Percentiles rank a stretch among this genome's conserved stretches.
Conservation (phyloP, 176 grass and related monocot species). For the Eragrostis nindensis region DNA sequence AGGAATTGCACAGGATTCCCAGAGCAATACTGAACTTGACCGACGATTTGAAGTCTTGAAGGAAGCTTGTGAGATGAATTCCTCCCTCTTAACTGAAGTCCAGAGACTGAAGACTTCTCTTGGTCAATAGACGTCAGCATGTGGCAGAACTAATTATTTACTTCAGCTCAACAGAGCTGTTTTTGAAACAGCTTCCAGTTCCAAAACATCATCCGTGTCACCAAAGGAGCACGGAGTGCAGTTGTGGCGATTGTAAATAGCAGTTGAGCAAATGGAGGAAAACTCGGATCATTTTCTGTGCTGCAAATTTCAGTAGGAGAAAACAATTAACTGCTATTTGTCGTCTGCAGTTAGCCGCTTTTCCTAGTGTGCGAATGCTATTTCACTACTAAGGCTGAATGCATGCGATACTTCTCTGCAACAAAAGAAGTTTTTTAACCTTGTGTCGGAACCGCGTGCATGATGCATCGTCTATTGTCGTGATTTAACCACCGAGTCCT, state of each 20-base stretch:
- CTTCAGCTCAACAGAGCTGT: too few relatives aligned
- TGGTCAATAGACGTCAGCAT: conserved; percentile 30
- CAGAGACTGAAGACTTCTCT: conserved; percentile 56
- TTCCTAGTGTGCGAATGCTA: not conserved
- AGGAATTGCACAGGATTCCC: conserved; percentile 50
- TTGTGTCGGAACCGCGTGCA: not conserved
- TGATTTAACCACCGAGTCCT: too few relatives aligned
- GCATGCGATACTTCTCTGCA: not conserved
- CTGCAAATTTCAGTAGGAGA: not conserved
- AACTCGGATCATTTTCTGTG: not conserved
- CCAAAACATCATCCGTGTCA: not conserved
- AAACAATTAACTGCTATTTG: not conserved
- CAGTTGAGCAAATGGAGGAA: not conserved
- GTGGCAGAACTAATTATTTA: not conserved
- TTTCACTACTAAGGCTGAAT: not conserved
- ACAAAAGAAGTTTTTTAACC: too few relatives aligned
- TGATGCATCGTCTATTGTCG: not conserved
- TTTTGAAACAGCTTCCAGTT: not conserved
- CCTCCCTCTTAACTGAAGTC: conserved; percentile 62
- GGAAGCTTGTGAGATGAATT: conserved; percentile 76
- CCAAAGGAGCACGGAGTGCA: not conserved
- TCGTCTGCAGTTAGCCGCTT: not conserved
- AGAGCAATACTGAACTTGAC: conserved; percentile 42
- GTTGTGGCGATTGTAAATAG: not conserved
- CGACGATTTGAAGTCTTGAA: conserved; percentile 58